Conservation (phyloP, 179 eudicot genomes). For the Drosera spatulata region DNA sequence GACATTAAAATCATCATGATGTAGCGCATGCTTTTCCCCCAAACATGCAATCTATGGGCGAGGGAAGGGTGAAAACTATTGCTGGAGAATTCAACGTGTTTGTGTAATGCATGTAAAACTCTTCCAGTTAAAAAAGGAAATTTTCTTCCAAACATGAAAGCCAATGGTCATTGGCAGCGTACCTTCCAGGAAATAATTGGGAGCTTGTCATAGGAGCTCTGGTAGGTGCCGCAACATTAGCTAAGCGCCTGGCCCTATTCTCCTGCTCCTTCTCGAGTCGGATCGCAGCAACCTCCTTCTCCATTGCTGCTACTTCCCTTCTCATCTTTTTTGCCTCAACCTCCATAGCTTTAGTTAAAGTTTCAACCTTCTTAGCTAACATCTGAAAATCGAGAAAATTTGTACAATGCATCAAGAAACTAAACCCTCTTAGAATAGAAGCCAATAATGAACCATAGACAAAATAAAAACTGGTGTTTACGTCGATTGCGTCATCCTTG, state of each 20-base stretch:
- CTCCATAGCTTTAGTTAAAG: conserved; percentile 72
- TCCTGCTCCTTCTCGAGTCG: conserved; percentile 43
- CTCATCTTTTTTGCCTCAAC: conserved; percentile 72
- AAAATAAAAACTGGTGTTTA: conserved; percentile 26
- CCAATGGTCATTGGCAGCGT: conserved; percentile 1
- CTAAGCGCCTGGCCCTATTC: conserved; percentile 25
- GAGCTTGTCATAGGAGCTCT: conserved; percentile 29
- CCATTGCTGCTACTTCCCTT: conserved; percentile 72
- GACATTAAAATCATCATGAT: too few relatives aligned
- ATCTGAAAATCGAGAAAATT: conserved; percentile 26
- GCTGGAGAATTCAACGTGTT: neutral
- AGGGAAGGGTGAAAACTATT: too few relatives aligned
- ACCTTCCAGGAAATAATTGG: conserved; percentile 40
- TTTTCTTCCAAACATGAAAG: neutral
- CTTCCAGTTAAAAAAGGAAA: neutral
- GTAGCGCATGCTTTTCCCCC: too few relatives aligned
- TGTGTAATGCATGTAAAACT: neutral
- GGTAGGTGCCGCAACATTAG: conserved; percentile 3
- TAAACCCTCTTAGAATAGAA: conserved; percentile 9
- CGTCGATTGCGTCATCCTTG: conserved; percentile 71
- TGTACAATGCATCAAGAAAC: neutral
- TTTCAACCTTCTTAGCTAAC: conserved; percentile 74
- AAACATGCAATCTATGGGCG: too few relatives aligned
- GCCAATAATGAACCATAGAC: neutral
- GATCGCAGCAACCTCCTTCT: conserved; percentile 58